phyloP scores from a whole-genome alignment of 768 basidiomycete genomes.

The Phlegmacium glaucopus region DNA sequence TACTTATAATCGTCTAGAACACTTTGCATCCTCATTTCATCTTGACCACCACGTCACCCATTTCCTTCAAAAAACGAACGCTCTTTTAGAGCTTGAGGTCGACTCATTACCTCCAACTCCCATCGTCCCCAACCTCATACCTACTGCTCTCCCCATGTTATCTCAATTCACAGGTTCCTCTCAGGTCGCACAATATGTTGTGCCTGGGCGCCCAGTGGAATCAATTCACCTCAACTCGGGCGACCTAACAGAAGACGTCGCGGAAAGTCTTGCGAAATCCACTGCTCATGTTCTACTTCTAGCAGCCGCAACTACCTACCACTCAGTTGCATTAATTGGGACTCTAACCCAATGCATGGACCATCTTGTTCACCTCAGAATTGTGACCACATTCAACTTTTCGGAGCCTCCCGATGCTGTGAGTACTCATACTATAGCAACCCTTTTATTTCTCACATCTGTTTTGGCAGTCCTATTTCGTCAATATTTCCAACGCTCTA shows the following conservation, averaged over 20 bases:
- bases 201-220: constrained; percentile 65
- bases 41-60: constrained; percentile 54
- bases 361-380: constrained; percentile 59
- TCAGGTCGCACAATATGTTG: constrained; percentile 48
- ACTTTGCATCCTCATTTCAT: constrained; percentile 58
- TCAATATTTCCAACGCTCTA: constrained; percentile 54
- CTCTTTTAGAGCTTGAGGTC: constrained; percentile 57
- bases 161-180: constrained; percentile 61
- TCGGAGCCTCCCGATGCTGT: constrained; percentile 49
- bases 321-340: constrained; percentile 56
- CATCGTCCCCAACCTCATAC: constrained; percentile 36
- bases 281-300: constrained; percentile 52
- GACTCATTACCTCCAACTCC: constrained; percentile 30
- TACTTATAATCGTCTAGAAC: constrained; percentile 45
- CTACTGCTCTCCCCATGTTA: constrained; percentile 38
- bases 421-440: constrained; percentile 22
- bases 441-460: constrained; percentile 18
- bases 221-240: constrained; percentile 61
- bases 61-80: constrained; percentile 56
- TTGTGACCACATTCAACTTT: constrained; percentile 57
- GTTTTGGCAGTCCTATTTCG: constrained; percentile 53
- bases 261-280: constrained; percentile 47
- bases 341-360: constrained; percentile 55
- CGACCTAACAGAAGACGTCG: constrained; percentile 54
- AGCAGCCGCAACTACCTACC: constrained; percentile 54